phyloP scores from a whole-genome alignment of 1,139 yeast species.

The Magnusiomyces fungicola region DNA sequence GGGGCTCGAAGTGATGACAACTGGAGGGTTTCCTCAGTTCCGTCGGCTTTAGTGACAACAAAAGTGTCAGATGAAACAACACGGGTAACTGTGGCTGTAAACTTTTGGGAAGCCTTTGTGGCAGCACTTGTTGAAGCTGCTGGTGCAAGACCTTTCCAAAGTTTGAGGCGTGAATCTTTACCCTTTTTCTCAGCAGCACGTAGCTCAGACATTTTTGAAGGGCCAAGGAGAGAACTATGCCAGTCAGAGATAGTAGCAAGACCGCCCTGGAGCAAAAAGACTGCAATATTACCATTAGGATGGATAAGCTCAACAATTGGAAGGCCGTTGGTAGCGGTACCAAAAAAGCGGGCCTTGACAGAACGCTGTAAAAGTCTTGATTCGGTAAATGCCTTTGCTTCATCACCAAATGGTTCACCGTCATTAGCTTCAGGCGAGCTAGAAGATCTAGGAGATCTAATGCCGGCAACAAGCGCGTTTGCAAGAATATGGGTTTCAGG shows the following conservation, averaged over 20 bases:
- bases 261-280: constrained; percentile 59
- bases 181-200: constrained; percentile 66
- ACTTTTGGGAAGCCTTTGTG: constrained; percentile 36
- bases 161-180: constrained; percentile 52
- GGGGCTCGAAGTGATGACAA: constrained; percentile 72
- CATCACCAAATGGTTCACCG: constrained; percentile 51
- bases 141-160: constrained; percentile 44
- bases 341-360: constrained; percentile 52
- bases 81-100: constrained; percentile 49
- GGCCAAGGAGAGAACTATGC: constrained; percentile 71
- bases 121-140: constrained; percentile 25
- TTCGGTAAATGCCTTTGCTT: constrained; percentile 61
- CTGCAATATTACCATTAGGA: constrained; percentile 74
- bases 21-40: constrained; percentile 50
- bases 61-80: constrained; percentile 67
- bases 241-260: constrained; percentile 72
- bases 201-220: constrained; percentile 51
- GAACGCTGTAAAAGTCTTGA: constrained; percentile 58
- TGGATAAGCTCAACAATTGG: constrained; percentile 51
- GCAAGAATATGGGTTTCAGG: constrained; percentile 39
- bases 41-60: constrained; percentile 42
- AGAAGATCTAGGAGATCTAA: constrained; percentile 64
- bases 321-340: constrained; percentile 48
- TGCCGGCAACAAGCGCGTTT: constrained; percentile 64
- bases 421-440: constrained; percentile 32